phyloP scores from a whole-genome alignment of 1,139 yeast genomes.

The Pichia sp. region DNA sequence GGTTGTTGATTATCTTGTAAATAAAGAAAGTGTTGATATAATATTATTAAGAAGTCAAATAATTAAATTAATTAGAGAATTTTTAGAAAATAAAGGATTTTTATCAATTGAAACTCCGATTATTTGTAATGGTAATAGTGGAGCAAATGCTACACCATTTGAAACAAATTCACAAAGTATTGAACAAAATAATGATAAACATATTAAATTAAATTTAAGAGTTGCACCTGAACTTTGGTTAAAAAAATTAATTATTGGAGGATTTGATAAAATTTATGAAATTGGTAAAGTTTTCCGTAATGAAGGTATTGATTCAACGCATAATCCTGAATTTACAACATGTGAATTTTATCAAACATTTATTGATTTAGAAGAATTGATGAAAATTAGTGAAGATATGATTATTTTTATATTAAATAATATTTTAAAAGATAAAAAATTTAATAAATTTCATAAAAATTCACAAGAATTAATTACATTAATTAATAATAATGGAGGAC shows the following conservation, averaged over 20 bases:
- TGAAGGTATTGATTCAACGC: constrained; percentile 90
- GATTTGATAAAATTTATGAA: constrained; percentile 82
- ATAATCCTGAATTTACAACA: constrained; percentile 91
- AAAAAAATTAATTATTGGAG: constrained; percentile 72
- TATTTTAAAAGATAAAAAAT: constrained; percentile 12
- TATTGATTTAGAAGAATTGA: constrained; percentile 62
- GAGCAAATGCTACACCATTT: constrained; percentile 89
- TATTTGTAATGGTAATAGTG: constrained; percentile 64
- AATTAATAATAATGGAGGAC: constrained; percentile 25
- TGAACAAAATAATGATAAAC: constrained; percentile 28
- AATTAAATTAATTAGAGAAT: constrained; percentile 49
- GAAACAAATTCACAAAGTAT: constrained; percentile 48
- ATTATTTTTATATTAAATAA: constrained; percentile 35
- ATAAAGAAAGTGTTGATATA: constrained; percentile 41
- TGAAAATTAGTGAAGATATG: constrained; percentile 56
- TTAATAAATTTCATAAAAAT: constrained; percentile 20
- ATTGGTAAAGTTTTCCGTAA: constrained; percentile 82
- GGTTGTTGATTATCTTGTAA: constrained; percentile 69
- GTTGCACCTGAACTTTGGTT: constrained; percentile 97
- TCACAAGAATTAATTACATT: constrained; percentile 24
- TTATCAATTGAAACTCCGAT: constrained; percentile 88
- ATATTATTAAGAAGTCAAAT: constrained; percentile 52
- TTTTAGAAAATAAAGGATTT: constrained; percentile 51
- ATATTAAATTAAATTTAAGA: constrained; percentile 49
- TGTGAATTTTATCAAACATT: constrained; percentile 90